Base-by-base conservation (phyloP, 495 filamentous ascomycete genomes). In the Penicillium maclennaniae region DNA sequence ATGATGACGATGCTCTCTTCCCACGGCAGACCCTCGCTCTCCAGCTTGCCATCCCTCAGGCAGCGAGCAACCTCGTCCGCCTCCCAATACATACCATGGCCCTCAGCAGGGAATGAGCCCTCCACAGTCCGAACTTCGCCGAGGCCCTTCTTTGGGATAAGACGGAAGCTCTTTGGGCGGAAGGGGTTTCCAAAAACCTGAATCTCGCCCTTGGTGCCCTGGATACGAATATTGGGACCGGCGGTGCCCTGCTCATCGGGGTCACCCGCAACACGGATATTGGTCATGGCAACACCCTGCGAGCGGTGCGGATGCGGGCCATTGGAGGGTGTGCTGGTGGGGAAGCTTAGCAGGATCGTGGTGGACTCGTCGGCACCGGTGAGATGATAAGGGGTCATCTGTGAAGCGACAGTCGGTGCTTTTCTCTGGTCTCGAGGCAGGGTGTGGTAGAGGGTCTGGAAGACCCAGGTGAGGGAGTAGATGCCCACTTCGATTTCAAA, bases 41-140 rank as follows among this genome's bases (percentile, higher is more conserved):
- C 84, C 58, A 81, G 62, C 74, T 84, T 87, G 40, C 90, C 89
- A 75, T 96, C 90, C 43, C 87, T 79, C 54, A 96, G 62, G 65
- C 89, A 95, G 20, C 88, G 76, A 42, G 87, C 91, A 54, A 82
- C 87, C 75, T 92, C 91, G 76, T 97, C 92, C 16, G 92, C 92
- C 68, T 96, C 91, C 87, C 87, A 97, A 73, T 88, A 92, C 89
- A 95, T 95, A 20, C 91, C 92, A 57, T 88, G 83, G 16, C 87
- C 90, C 61, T 79, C 77, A 15, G 70, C 75, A 19, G 87, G 86
- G 57, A 91, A 84, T 9, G 79, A 75, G 60, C 78, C 85, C 54
- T 86, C 74, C 15, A 86, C 75, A 47, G 83, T 79, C 60, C 84
- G 77, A 4, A 82, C 64, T 56, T 77, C 70, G 5, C 69, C 64